These are phyloP conservation scores for Euptelea pleiosperma DNA, from an alignment of 164 flowering plant genomes.

Conservation along the genomic window DNA sequence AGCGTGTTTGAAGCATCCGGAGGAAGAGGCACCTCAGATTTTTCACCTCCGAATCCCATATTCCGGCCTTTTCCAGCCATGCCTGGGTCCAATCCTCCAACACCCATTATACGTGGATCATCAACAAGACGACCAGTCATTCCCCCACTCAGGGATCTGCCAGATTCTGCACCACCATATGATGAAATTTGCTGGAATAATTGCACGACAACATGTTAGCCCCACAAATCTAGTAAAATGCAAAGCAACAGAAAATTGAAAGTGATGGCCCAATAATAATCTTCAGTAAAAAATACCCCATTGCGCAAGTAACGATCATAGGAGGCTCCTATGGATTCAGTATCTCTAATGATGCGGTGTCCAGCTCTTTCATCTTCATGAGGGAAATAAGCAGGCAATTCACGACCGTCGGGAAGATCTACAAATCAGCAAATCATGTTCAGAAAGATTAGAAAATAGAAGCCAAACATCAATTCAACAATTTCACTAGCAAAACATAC, in stretches of 20 bases:
- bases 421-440: slow-evolving; percentile 16
- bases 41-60: slow-evolving; percentile 44
- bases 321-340: slow-evolving; percentile 66
- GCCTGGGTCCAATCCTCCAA: slow-evolving; percentile 41
- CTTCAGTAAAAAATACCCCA: slow-evolving; percentile 38
- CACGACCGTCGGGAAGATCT: slow-evolving; percentile 54
- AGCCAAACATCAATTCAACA: no score
- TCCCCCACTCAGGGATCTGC: slow-evolving; percentile 43
- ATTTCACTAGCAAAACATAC: background rate
- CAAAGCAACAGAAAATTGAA: background rate
- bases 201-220: slow-evolving; percentile 11
- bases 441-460: background rate
- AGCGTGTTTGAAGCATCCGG: slow-evolving; percentile 79
- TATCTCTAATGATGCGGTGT: slow-evolving; percentile 46
- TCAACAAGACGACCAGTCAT: slow-evolving; percentile 41
- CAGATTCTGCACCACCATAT: slow-evolving; percentile 51
- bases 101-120: slow-evolving; percentile 45
- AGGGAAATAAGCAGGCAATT: slow-evolving; percentile 41
- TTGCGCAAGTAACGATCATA: slow-evolving; percentile 77
- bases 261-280: background rate
- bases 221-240: background rate
- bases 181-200: slow-evolving; percentile 52
- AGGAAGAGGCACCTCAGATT: slow-evolving; percentile 61
- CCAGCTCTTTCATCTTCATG: slow-evolving; percentile 57
- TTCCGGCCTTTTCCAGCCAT: slow-evolving; percentile 35